Evolutionary conservation across 2,329 filamentous ascomycete species (phyloP).

Genomic region (Leptographium radiaticola): DNA sequence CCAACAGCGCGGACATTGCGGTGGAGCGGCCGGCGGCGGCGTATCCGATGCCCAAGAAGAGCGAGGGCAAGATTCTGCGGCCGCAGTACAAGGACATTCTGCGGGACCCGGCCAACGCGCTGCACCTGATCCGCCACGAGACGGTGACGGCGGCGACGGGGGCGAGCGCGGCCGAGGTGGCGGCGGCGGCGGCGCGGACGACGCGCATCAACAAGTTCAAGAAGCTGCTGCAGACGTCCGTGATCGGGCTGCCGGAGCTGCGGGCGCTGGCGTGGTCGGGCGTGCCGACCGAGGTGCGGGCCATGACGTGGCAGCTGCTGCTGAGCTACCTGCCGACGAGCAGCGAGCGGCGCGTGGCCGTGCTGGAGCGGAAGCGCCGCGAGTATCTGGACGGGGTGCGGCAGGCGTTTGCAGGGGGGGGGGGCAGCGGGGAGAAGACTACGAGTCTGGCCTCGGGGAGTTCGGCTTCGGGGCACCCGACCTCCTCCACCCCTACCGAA

Average conservation of each 20-base stretch:
- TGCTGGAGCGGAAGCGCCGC: constrained; percentile 85
- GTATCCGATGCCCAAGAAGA: constrained; percentile 81
- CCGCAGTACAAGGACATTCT: constrained; percentile 98
- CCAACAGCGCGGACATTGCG: constrained; percentile 87
- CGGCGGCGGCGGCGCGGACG: constrained; percentile 76
- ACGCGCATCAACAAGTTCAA: constrained; percentile 98
- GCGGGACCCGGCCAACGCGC: constrained; percentile 75
- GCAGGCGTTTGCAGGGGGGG: constrained; percentile 45
- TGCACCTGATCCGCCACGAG: constrained; percentile 88
- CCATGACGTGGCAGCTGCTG: constrained; percentile 97
- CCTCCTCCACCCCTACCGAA: background rate
- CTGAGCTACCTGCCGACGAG: constrained; percentile 95
- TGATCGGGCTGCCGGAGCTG: constrained; percentile 73
- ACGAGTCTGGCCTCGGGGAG: background rate
- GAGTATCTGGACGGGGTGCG: constrained; percentile 90
- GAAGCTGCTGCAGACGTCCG: constrained; percentile 81
- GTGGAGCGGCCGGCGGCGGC: constrained; percentile 71
- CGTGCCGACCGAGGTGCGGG: constrained; percentile 84
- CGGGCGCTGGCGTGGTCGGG: constrained; percentile 86
- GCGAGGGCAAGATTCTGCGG: constrained; percentile 85
- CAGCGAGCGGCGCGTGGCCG: constrained; percentile 79
- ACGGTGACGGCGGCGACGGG: constrained; percentile 56
- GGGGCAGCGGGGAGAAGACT: background rate
- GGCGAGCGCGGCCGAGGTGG: constrained; percentile 69
- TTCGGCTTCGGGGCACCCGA: no score